Conservation (phyloP, 306 rosid species). For the Senna tora region DNA sequence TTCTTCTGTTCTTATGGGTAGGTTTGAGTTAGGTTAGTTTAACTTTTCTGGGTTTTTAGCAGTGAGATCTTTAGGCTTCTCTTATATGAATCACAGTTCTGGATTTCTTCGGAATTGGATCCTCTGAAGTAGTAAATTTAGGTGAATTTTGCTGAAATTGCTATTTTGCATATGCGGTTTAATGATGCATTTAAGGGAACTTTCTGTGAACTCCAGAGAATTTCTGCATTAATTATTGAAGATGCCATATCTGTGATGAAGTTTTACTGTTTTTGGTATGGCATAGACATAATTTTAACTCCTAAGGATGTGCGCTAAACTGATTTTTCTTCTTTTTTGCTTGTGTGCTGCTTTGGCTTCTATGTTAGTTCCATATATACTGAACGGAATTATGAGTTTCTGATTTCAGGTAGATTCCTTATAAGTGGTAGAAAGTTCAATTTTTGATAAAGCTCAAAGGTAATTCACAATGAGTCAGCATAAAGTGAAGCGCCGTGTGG, state of each 20-base stretch:
- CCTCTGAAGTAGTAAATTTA: too few species aligned
- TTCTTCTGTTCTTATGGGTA: too few species aligned
- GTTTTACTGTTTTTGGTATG: constrained; percentile 12
- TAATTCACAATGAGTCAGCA: constrained; percentile 73
- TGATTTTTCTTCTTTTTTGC: constrained; percentile 6
- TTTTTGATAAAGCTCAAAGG: constrained; percentile 27
- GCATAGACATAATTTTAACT: constrained; percentile 4
- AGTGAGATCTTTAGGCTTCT: too few species aligned
- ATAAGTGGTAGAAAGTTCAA: constrained; percentile 33
- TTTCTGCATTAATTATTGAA: constrained; percentile 31
- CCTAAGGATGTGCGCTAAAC: background rate
- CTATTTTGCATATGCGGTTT: too few species aligned
- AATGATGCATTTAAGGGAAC: too few species aligned
- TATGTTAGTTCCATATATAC: background rate
- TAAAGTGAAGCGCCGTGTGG: constrained; percentile 84
- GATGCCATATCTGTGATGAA: constrained; percentile 31
- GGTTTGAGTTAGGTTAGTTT: too few species aligned
- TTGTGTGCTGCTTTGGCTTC: constrained; percentile 31
- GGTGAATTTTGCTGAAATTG: too few species aligned
- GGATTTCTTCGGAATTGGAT: too few species aligned
- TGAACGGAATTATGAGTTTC: constrained; percentile 28
- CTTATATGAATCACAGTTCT: too few species aligned
- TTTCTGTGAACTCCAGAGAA: too few species aligned
- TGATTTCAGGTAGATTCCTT: constrained; percentile 39
- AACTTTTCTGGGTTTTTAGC: too few species aligned